Evolutionary conservation across 768 basidiomycete genomes (phyloP).

Genomic region (Chlorophyllum brunneum): DNA sequence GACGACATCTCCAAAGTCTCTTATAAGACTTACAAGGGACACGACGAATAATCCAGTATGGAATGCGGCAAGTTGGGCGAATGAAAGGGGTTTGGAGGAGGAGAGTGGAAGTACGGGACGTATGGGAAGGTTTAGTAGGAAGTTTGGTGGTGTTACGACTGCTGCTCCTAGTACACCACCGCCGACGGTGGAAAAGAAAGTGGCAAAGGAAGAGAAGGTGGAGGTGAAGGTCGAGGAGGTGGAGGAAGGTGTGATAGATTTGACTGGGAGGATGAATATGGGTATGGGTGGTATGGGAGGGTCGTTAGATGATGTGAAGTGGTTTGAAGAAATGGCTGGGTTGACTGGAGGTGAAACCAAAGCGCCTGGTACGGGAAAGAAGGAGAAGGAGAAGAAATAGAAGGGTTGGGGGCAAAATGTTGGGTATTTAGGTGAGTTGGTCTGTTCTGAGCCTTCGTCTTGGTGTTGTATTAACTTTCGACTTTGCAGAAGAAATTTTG

Average conservation of each 20-base stretch:
- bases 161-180: not conserved
- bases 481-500: too few relatives aligned
- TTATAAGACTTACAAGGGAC: constrained; percentile 78
- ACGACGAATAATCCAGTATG: constrained; percentile 87
- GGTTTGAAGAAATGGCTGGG: constrained; percentile 10
- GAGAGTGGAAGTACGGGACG: constrained; percentile 73
- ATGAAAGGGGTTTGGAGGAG: constrained; percentile 54
- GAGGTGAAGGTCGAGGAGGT: not conserved
- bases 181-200: not conserved
- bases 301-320: constrained; percentile 10
- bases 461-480: not conserved
- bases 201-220: not conserved
- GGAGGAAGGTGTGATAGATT: constrained; percentile 6
- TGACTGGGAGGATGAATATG: constrained; percentile 29
- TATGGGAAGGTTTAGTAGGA: constrained; percentile 74
- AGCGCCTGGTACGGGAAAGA: not conserved
- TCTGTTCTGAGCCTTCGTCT: not conserved
- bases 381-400: constrained; percentile 10
- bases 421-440: not conserved
- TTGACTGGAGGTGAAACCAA: constrained; percentile 7
- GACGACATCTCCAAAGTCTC: constrained; percentile 82
- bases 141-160: constrained; percentile 40
- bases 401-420: not conserved
- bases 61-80: constrained; percentile 57
- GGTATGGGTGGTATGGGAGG: constrained; percentile 14